Evolutionary conservation across 371 early-diverging fungal genomes (phyloP), one percentile per base, ranked within the genome.

Genomic region (Mortierella sp.): DNA sequence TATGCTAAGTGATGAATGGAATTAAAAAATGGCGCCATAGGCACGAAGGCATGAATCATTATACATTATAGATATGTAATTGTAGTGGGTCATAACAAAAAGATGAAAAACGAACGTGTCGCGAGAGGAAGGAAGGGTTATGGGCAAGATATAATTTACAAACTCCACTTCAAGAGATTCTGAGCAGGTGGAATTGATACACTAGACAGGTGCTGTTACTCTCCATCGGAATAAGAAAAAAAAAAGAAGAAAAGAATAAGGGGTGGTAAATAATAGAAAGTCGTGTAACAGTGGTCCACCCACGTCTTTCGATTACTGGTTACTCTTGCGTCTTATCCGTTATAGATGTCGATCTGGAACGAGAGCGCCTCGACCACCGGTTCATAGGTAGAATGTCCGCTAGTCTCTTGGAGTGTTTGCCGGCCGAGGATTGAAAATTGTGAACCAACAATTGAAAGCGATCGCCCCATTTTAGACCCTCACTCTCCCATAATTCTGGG

Each of bases 391-490:
- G 28, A 26, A 78, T 78, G 15, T 69, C 73, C 1, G 61, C 60
- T 47, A 69, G 37, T 28, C 54, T 64, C 28, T 61, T 72, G 15
- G 79, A 66, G 29, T 62, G 70, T 60, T 63, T 73, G 6, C 66
- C 73, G n/a, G 66, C 70, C 9, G 79, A 45, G 22, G 65, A 43
- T 9, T 72, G 79, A 32, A 78, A 73, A 42, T 66, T 78, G 31
- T 60, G 69, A 17, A 78, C 40, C 23, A 78, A 63, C 17, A 40
- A 35, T 29, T 78, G 79, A 57, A 78, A 66, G 12, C 73, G 79
- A 64, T 78, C 79, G 6, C 72, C 72, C 79, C 79, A 78, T 32
- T 78, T 78, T 19, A 53, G 69, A 29, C 70, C 69, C 15, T 76
- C 70, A 9, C 42, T 53, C 34, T 68, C 70, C 72, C 72, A 72